A percentile compares a stretch with the other conserved stretches of the same genome.
These are phyloP conservation scores for Suillus plorans DNA, from an alignment of 768 basidiomycete species.

Conservation along the genomic window DNA sequence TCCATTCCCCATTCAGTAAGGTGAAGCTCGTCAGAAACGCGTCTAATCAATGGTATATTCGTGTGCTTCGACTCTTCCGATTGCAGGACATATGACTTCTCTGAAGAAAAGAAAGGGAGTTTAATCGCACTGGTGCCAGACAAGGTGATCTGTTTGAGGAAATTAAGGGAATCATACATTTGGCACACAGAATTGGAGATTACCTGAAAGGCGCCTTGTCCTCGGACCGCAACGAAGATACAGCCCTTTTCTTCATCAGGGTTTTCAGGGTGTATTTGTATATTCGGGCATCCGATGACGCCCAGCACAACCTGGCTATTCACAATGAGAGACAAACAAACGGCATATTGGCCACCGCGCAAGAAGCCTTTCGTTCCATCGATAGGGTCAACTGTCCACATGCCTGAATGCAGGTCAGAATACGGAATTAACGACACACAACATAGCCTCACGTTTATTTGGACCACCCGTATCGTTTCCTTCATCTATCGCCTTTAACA, in stretches of 20 bases:
- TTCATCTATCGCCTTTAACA: constrained; percentile 85
- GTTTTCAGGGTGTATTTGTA: constrained; percentile 54
- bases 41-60: constrained; percentile 81
- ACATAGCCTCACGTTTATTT: constrained; percentile 61
- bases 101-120: constrained; percentile 41
- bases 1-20: constrained; percentile 81
- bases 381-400: constrained; percentile 89
- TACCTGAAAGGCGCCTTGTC: constrained; percentile 80
- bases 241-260: constrained; percentile 69
- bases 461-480: constrained; percentile 75
- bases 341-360: constrained; percentile 89
- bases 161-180: neutral
- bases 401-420: constrained; percentile 43
- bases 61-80: constrained; percentile 92
- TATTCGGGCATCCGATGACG: constrained; percentile 91
- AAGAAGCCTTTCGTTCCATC: constrained; percentile 95
- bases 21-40: constrained; percentile 64
- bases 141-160: constrained; percentile 47
- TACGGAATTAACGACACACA: neutral
- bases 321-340: constrained; percentile 83
- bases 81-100: constrained; percentile 73
- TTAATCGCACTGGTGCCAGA: constrained; percentile 32
- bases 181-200: constrained; percentile 5
- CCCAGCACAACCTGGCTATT: constrained; percentile 79
- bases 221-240: constrained; percentile 84